Evolutionary conservation across 345 rosid species (phyloP).

Genomic region (Capsella bursapastoris): DNA sequence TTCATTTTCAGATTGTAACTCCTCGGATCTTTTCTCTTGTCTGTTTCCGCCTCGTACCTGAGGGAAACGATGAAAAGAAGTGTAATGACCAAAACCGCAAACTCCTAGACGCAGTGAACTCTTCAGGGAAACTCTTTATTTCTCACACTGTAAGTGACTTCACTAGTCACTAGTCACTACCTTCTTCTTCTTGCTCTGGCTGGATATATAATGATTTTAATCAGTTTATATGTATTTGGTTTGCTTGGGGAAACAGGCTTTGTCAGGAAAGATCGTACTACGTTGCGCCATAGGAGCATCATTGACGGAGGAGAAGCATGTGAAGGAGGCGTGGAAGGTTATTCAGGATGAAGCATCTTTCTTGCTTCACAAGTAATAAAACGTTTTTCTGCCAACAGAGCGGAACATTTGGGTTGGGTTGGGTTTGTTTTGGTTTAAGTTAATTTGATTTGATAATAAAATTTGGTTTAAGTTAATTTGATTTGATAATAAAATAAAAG

Average conservation of each 20-base stretch:
- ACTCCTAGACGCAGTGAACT: conserved; percentile 76
- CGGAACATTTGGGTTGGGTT: neutral
- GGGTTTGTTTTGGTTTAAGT: no score
- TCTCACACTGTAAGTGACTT: neutral
- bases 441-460: neutral
- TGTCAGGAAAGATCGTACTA: conserved; percentile 63
- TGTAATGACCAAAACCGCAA: conserved; percentile 62
- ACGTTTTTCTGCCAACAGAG: conserved; percentile 16
- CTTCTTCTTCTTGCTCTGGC: conserved; percentile 5
- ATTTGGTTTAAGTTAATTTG: neutral
- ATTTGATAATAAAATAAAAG: neutral
- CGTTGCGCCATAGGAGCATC: conserved; percentile 90
- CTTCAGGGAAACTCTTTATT: conserved; percentile 70
- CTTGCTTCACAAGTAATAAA: conserved; percentile 47
- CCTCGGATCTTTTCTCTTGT: conserved; percentile 3
- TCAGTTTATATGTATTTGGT: neutral
- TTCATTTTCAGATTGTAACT: neutral
- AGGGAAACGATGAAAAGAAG: conserved; percentile 40
- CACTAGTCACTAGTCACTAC: conserved; percentile 1
- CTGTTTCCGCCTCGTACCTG: conserved; percentile 32
- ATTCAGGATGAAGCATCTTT: conserved; percentile 67
- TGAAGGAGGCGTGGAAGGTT: conserved; percentile 76
- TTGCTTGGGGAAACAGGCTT: conserved; percentile 51
- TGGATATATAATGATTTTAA: neutral
- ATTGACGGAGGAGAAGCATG: conserved; percentile 82